phyloP scores from a whole-genome alignment of 208 protist genomes.

The Phytomonas francai region DNA sequence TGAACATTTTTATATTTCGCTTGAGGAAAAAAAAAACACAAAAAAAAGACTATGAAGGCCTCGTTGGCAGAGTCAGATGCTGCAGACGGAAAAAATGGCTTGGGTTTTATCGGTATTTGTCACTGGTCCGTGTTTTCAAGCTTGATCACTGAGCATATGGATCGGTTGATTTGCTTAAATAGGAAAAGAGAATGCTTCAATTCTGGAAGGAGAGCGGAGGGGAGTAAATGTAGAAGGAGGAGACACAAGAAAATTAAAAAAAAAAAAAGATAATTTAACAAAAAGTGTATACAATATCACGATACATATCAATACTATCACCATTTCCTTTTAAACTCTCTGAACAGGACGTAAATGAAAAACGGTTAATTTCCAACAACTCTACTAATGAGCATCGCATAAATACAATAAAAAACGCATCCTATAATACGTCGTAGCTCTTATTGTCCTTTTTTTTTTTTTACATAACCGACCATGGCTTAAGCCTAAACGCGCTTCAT shows the following conservation, averaged over 20 bases:
- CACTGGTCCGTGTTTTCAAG: neutral
- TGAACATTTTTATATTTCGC: conserved; percentile 19
- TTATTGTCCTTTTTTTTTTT: too few species aligned
- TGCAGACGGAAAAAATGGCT: neutral
- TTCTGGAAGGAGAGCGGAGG: too few species aligned
- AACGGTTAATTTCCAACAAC: neutral
- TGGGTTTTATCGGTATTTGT: neutral
- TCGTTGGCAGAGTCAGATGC: neutral
- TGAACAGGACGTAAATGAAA: neutral
- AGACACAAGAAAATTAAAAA: neutral
- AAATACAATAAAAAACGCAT: neutral
- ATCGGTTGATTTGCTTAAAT: neutral
- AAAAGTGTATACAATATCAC: neutral
- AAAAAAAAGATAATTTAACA: conserved; percentile 8
- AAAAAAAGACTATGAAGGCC: neutral
- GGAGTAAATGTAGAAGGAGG: neutral
- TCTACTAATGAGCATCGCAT: conserved; percentile 1
- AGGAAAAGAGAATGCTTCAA: neutral
- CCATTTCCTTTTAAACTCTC: conserved; percentile 5
- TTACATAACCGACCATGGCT: neutral
- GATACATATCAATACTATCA: conserved; percentile 13
- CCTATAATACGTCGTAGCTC: neutral
- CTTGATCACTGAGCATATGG: neutral
- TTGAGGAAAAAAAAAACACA: conserved; percentile 6
- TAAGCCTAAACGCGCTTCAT: neutral